Evolutionary conservation across 108 stramenopile genomes (phyloP).

Genomic region (Chaetoceros tenuissimus): DNA sequence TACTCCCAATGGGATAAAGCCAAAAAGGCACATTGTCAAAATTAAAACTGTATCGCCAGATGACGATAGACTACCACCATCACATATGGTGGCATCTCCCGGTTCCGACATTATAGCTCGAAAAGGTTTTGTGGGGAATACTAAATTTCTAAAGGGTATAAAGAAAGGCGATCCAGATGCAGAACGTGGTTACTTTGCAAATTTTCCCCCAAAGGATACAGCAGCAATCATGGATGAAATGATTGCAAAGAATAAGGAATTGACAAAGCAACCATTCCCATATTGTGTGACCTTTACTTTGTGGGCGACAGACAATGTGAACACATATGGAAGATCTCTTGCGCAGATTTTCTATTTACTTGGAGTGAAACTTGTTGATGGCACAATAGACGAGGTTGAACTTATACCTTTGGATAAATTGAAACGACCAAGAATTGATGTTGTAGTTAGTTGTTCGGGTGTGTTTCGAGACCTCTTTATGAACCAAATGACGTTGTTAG

Average conservation of each 20-base stretch:
- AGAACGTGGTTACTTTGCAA: not conserved
- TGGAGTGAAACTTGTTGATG: slow-evolving; percentile 87
- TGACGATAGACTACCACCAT: not conserved
- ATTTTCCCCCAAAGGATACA: not conserved
- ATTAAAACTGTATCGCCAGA: not conserved
- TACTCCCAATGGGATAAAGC: not conserved
- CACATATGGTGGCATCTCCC: not conserved
- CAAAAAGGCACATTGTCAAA: not conserved
- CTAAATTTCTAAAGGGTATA: not conserved
- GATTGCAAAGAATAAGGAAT: slow-evolving; percentile 79
- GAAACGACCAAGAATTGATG: slow-evolving; percentile 93
- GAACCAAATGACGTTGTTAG: slow-evolving; percentile 98
- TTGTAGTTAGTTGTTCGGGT: slow-evolving; percentile 94
- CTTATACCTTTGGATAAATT: slow-evolving; percentile 96
- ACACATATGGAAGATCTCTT: slow-evolving; percentile 93
- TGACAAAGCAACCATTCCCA: slow-evolving; percentile 79
- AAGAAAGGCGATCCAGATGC: not conserved
- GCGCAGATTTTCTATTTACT: slow-evolving; percentile 90
- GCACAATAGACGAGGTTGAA: slow-evolving; percentile 94
- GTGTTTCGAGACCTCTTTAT: slow-evolving; percentile 99
- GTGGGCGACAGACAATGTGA: slow-evolving; percentile 98
- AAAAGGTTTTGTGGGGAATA: not conserved
- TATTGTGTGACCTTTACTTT: slow-evolving; percentile 93
- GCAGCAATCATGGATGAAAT: slow-evolving; percentile 59
- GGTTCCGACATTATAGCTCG: not conserved